Evolutionary conservation across 805 yeast species (phyloP).

Genomic region (Teunomyces kruisii): DNA sequence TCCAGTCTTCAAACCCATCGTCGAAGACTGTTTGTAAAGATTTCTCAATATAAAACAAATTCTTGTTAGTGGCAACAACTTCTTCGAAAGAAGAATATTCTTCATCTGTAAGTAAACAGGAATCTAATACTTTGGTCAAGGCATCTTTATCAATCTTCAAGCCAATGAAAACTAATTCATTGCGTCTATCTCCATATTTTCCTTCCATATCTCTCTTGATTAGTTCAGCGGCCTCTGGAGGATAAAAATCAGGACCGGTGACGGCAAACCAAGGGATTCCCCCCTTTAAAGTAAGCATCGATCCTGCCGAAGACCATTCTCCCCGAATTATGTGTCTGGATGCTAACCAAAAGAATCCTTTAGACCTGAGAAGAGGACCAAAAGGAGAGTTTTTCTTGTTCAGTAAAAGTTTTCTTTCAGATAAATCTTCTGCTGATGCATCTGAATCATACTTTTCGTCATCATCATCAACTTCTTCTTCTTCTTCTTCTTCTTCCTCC

Average conservation of each 20-base stretch:
- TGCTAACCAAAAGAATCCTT: slow-evolving; percentile 48
- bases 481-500: slow-evolving; percentile 7
- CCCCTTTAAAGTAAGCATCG: slow-evolving; percentile 40
- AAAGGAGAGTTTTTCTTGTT: slow-evolving; percentile 39
- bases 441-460: slow-evolving; percentile 13
- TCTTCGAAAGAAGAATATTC: slow-evolving; percentile 31
- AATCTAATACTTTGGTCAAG: slow-evolving; percentile 30
- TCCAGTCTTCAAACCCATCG: slow-evolving; percentile 49
- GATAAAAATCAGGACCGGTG: slow-evolving; percentile 30
- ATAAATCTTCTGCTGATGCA: slow-evolving; percentile 12
- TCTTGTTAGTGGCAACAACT: slow-evolving; percentile 23
- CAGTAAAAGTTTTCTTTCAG: slow-evolving; percentile 24
- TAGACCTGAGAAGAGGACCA: slow-evolving; percentile 38
- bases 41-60: slow-evolving; percentile 30
- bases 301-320: slow-evolving; percentile 47
- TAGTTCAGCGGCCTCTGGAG: slow-evolving; percentile 28
- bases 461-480: slow-evolving; percentile 10
- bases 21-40: slow-evolving; percentile 26
- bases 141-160: slow-evolving; percentile 27
- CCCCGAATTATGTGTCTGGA: slow-evolving; percentile 40
- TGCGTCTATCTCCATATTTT: slow-evolving; percentile 43
- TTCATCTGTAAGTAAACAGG: slow-evolving; percentile 39
- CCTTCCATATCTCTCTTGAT: slow-evolving; percentile 39
- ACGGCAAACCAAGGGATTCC: slow-evolving; percentile 46
- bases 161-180: slow-evolving; percentile 48